Percentiles rank a stretch among this genome's conserved stretches.
phyloP scores from a whole-genome alignment of 768 basidiomycete species.

The Tubosaeta sp. region DNA sequence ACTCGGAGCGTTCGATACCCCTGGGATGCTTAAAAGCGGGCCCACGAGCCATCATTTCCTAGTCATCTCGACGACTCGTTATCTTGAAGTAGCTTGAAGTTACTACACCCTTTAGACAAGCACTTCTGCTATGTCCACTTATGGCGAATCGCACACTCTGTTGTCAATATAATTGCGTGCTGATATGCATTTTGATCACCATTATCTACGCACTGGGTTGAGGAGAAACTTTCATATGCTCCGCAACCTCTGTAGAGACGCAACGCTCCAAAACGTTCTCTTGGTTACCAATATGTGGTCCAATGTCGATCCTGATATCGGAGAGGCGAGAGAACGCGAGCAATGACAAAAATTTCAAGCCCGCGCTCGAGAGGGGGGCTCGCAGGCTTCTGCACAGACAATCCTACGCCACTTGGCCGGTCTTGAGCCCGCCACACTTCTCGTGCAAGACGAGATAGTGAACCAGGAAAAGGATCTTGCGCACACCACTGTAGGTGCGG shows the following conservation, averaged over 20 bases:
- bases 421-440: conserved; percentile 38
- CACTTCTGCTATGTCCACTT: no score
- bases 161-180: no score
- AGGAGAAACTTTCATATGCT: conserved; percentile 49
- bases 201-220: no score
- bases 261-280: conserved; percentile 42
- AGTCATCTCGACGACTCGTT: background rate
- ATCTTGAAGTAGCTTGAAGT: background rate
- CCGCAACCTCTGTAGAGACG: conserved; percentile 47
- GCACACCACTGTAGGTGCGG: conserved; percentile 49
- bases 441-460: conserved; percentile 56
- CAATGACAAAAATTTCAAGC: conserved; percentile 47
- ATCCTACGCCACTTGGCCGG: conserved; percentile 43
- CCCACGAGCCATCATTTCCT: background rate
- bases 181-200: background rate
- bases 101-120: no score
- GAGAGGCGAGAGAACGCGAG: conserved; percentile 37
- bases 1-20: no score
- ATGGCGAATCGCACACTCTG: no score
- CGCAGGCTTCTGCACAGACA: conserved; percentile 37
- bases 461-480: conserved; percentile 43
- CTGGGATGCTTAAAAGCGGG: no score
- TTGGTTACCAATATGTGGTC: conserved; percentile 56
- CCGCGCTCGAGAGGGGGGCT: conserved; percentile 46
- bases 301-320: conserved; percentile 32